Evolutionary conservation across 2,329 filamentous ascomycete species (phyloP), one percentile per base, ranked within the genome.

Genomic region (Dactylellina leptospora): DNA sequence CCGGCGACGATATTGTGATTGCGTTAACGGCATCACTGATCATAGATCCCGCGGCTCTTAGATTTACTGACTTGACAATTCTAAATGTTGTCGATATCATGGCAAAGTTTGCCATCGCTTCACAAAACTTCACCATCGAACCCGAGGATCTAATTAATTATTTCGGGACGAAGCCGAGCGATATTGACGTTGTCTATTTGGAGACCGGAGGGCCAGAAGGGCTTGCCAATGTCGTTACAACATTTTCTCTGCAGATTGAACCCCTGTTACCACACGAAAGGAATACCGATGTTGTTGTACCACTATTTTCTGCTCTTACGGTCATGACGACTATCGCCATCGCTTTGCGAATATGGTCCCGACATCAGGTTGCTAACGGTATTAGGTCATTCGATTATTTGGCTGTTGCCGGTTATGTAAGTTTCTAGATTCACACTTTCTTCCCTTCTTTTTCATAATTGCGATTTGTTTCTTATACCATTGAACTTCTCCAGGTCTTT

Each of bases 261-360:
- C 44, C 33, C 4, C 6, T 3, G 11, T 18, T 70, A 2, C 40
- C 36, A 9, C 64, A 70, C 13, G 42, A 20, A 1, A 13, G 30
- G 4, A 70, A 47, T 13, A 50, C 48, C 3, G n/a, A 20, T 13
- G 47, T 55, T 2, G 20, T 70, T 4, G 8, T 56, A 5, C 64
- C 64, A 2, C 44, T 70, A 1, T 70, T 55, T 25, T n/a, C 33
- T 3, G 47, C 54, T 1, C 48, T 70, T 6, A 62, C 64, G 5
- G 33, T 55, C 23, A 51, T 70, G 55, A 70, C 64, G 4, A 45
- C 56, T 3, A 42, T 70, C 23, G 64, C 54, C 2, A 23, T 70
- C 20, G 38, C 27, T 2, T 36, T 70, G 18, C 9, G 64, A 8
- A 30, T 70, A 56, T 70, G 56, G 55, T 70, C 64, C 1, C 38